Base-by-base conservation (phyloP, 148 eudicot species). In the Linanthus parryae region DNA sequence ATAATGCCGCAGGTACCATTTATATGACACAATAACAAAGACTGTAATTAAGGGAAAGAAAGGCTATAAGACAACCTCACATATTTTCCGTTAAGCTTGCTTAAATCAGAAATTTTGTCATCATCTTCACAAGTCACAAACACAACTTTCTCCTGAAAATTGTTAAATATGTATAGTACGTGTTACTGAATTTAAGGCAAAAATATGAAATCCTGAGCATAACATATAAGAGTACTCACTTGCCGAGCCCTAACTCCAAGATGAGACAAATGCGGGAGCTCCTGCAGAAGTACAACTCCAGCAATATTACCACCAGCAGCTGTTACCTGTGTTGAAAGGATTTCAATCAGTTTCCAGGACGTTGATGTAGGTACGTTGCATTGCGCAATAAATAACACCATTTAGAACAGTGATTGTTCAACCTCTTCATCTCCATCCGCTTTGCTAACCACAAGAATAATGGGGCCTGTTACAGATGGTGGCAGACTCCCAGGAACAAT, bases 351-450 rank as follows among this genome's bases (percentile, higher is more conserved):
- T 50, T 42, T 27, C 31, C 22, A 33, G 22, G 5, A 18, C 37
- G 14, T 8, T 12, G 44, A 17, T 56, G 30, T 36, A 57, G 43
- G 31, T 59, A 39, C 11, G 16, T 37, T 18, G 8, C 27, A 56
- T 37, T 13, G 44, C 10, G 30, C 1, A 11, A 21, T 3, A 36
- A n/a, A 16, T 9, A 27, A 25, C 2, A 29, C 24, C 25, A 37
- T 3, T 46, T 13, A 49, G 15, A 39, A 12, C 24, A 38, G 12
- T 9, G 18, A 2, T 9, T 52, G 40, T 59, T 17, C 8, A 52
- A 92, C 99, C 99, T 92, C 99, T 69, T 92, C 99, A 59, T 92
- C 99, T 75, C 99, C 99, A 62, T 84, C 80, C 23, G 96, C 99
- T 77, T 59, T 84, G 58, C 73, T 80, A 52, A 92, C 99, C 62